These are phyloP conservation scores for Starmerella floris DNA, from an alignment of 805 yeast species.

Conservation along the genomic window DNA sequence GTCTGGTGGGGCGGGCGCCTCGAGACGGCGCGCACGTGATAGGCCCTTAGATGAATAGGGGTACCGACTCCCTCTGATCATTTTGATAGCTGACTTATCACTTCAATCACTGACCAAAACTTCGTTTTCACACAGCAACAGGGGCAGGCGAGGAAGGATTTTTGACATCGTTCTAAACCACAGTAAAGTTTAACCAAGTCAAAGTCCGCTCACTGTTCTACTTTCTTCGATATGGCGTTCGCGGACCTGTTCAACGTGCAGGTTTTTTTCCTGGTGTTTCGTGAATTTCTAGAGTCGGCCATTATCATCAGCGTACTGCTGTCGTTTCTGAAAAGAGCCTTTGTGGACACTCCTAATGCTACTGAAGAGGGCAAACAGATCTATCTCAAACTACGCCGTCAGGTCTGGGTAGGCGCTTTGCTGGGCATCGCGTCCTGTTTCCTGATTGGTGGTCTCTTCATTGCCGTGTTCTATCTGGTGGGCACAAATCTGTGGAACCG, in stretches of 20 bases:
- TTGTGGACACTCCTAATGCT: conserved; percentile 32
- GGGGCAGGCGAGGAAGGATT: no score
- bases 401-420: conserved; percentile 72
- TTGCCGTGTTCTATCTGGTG: conserved; percentile 54
- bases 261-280: conserved; percentile 77
- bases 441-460: conserved; percentile 58
- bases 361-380: conserved; percentile 14
- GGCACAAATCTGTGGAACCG: conserved; percentile 80
- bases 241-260: conserved; percentile 43
- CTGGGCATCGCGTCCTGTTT: conserved; percentile 58
- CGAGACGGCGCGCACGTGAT: not conserved
- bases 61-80: not conserved
- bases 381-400: conserved; percentile 42
- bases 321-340: conserved; percentile 73
- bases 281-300: conserved; percentile 82
- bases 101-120: not conserved
- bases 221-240: conserved; percentile 17
- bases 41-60: not conserved
- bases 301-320: conserved; percentile 73
- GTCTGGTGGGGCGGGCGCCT: not conserved
- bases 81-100: conserved; percentile 6
- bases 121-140: no score
- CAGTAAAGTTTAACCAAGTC: no score
- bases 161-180: no score
- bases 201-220: no score